Evolutionary conservation across 768 basidiomycete species (phyloP).

Genomic region (Lentinus brumalis): DNA sequence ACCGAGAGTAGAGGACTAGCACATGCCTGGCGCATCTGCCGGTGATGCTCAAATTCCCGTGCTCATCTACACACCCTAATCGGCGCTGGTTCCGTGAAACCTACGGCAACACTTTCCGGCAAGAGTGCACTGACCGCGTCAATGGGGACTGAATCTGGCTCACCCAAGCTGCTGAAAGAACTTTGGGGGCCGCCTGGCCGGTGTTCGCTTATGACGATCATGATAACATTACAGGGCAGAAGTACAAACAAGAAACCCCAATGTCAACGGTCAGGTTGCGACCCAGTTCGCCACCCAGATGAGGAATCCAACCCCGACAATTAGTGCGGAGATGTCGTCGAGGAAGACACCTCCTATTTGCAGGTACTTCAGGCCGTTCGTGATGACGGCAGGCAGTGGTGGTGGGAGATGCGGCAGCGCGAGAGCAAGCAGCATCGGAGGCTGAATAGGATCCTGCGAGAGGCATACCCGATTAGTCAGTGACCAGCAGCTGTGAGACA

Average conservation of each 20-base stretch:
- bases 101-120: no score
- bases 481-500: background rate
- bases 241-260: conserved; percentile 12
- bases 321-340: conserved; percentile 68
- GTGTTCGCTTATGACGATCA: background rate
- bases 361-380: conserved; percentile 65
- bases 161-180: no score
- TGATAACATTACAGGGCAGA: conserved; percentile 12
- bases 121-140: no score
- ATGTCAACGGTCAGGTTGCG: conserved; percentile 16
- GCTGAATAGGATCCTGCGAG: conserved; percentile 56
- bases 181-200: no score
- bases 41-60: no score
- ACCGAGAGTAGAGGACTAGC: no score
- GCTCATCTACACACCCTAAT: no score
- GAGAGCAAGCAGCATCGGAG: conserved; percentile 59
- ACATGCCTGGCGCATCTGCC: no score
- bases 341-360: conserved; percentile 67
- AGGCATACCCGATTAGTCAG: background rate
- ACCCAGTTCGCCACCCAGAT: conserved; percentile 31
- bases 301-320: conserved; percentile 70
- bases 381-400: conserved; percentile 62
- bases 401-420: conserved; percentile 68
- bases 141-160: no score
- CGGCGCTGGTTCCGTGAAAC: no score